Evolutionary conservation across 805 yeast genomes (phyloP), one percentile per base, ranked within the genome.

Genomic region (Starmerella davenportii): DNA sequence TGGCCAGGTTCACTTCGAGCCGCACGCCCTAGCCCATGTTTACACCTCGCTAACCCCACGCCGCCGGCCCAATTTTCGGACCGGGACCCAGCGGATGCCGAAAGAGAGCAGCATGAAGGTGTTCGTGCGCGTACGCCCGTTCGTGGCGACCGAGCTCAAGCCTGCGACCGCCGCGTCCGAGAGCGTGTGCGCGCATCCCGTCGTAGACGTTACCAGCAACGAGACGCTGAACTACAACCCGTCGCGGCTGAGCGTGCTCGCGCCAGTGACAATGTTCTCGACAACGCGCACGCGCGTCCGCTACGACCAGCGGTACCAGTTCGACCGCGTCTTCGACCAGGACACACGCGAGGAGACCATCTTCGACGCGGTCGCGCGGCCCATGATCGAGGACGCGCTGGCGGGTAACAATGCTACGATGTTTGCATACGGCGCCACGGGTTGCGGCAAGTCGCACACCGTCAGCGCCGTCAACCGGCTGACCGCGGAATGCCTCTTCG

Each of bases 361-460:
- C 0, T 85, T 71, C 51, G 52, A 60, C 21, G 56, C 58, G 23
- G 80, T 93, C 1, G 72, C 93, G 0, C 62, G 65, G 37, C 87
- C 93, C 0, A 60, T 82, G 35, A 61, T 85, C 5, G 81, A 75
- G 43, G 68, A 75, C 30, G 74, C 82, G 0, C 55, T 85, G 31
- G 90, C 79, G 44, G 96, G 95, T 0, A 79, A 63, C 57, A 84
- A 87, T 54, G 76, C 93, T 4, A 82, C 95, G 0, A 81, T 85
- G 0, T 85, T 85, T 62, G 95, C 96, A 0, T 85, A 85, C 55
- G 96, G 96, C 1, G 63, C 96, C 21, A 85, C 96, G 0, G 96
- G 96, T 0, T 85, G 95, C 57, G 96, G 96, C n/a, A 85, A 85
- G 53, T 85, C 95, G 0, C 82, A 78, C 54, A 85, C 96, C 0